Evolutionary conservation across 805 yeast species (phyloP).

Genomic region (Candida koratica): DNA sequence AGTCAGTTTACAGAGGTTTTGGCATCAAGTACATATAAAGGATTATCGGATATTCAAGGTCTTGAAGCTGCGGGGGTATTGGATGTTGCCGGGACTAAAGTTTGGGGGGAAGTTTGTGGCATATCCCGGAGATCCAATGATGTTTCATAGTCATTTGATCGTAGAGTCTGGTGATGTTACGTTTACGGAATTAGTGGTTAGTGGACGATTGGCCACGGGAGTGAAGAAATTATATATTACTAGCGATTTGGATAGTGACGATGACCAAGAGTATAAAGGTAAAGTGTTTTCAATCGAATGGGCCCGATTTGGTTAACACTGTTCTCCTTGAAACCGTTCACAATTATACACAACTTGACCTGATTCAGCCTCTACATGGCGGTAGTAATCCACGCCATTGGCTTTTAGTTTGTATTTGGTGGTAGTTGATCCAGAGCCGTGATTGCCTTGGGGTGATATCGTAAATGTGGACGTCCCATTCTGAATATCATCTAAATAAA

Average conservation of each 20-base stretch:
- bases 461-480: constrained; percentile 29
- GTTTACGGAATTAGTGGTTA: constrained; percentile 55
- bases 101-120: constrained; percentile 89
- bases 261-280: background rate
- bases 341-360: constrained; percentile 15
- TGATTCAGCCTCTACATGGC: constrained; percentile 32
- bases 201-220: constrained; percentile 90
- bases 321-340: constrained; percentile 16
- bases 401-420: constrained; percentile 27
- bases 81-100: constrained; percentile 76
- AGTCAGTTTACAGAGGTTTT: constrained; percentile 4
- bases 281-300: constrained; percentile 72
- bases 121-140: constrained; percentile 91
- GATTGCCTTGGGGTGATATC: constrained; percentile 25
- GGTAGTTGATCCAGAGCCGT: constrained; percentile 28
- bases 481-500: constrained; percentile 15
- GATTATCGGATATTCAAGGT: constrained; percentile 11
- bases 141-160: constrained; percentile 84
- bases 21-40: constrained; percentile 2
- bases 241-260: constrained; percentile 24
- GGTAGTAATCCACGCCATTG: constrained; percentile 18
- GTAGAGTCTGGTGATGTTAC: constrained; percentile 45
- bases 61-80: constrained; percentile 46
- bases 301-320: constrained; percentile 84
- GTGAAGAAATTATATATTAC: constrained; percentile 83